Base-by-base conservation (phyloP, 805 yeast species). In the Myxozyma monticola region DNA sequence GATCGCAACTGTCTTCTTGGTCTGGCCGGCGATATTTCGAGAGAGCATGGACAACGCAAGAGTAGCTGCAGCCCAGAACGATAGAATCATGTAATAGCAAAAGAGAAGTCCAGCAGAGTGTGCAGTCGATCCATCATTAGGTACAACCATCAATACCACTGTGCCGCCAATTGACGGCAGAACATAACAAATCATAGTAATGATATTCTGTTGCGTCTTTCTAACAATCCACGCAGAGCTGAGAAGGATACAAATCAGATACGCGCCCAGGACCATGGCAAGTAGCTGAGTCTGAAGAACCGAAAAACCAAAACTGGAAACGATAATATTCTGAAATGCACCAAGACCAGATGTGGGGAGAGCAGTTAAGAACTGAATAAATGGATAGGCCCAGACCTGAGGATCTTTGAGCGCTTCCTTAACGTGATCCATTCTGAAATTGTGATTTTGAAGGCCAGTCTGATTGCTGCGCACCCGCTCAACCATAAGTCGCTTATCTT, bases 1-100 rank as follows among this genome's bases (percentile, higher is more conserved):
- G 45, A 79, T 78, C 25, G 79, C 74, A 3, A 80, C 74, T 57
- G 81, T 72, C 60, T 83, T 81, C 66, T 86, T 86, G n/a, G 90
- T 84, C 53, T 80, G 78, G 10, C 93, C 93, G 1, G 89, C 81
- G 78, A 49, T 75, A 78, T 80, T 17, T 80, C 72, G 58, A 12
- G 37, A 21, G 4, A 34, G 37, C 22, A 18, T 34, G 15, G 30
- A 17, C 42, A 37, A 37, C 2, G 60, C 59, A n/a, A 63, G 42
- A 20, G 57, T 58, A 21, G 62, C 53, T 9, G 60, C 18, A 49
- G 7, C 64, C 67, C 61, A 67, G 48, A 55, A 63, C 3, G 64
- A 61, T 24, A 57, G 40, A 15, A 60, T 49, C 20, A 67, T 37
- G 42, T 65, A 67, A 38, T 65, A 61, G 42, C 65, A 63, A 49